Percentiles rank a stretch among this genome's conserved stretches.
Conservation (phyloP, 1,139 yeast species). For the Sugiyamaella xylanicola region DNA sequence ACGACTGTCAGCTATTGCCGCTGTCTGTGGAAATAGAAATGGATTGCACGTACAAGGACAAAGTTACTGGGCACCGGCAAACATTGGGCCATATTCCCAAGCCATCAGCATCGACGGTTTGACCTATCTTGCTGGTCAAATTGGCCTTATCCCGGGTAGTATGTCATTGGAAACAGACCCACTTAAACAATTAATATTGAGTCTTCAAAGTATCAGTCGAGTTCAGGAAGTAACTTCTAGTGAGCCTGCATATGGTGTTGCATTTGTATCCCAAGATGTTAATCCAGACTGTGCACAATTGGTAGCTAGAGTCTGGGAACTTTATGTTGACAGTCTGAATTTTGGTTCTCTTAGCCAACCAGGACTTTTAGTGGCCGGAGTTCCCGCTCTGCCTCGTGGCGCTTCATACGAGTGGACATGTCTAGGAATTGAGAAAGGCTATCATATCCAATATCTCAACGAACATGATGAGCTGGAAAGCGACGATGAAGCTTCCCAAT, state of each 20-base stretch:
- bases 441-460: conserved; percentile 29
- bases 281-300: neutral
- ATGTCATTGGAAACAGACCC: conserved; percentile 49
- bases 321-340: neutral
- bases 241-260: conserved; percentile 23
- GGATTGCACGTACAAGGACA: conserved; percentile 91
- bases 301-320: conserved; percentile 8
- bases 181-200: conserved; percentile 49
- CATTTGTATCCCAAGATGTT: conserved; percentile 18
- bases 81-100: conserved; percentile 97
- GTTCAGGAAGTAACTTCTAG: conserved; percentile 60
- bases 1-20: conserved; percentile 61
- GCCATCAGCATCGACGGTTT: conserved; percentile 57
- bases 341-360: conserved; percentile 2
- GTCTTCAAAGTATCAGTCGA: conserved; percentile 75
- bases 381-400: conserved; percentile 63
- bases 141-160: conserved; percentile 73
- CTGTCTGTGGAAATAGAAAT: conserved; percentile 27
- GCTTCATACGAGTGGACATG: conserved; percentile 78
- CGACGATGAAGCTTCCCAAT: conserved; percentile 19
- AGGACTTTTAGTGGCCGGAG: conserved; percentile 53
- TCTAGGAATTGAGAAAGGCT: conserved; percentile 31
- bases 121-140: conserved; percentile 86
- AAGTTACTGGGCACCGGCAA: conserved; percentile 98
- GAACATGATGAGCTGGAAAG: conserved; percentile 29